Base-by-base conservation (phyloP, 2,329 filamentous ascomycete species). In the Exophiala sp. region DNA sequence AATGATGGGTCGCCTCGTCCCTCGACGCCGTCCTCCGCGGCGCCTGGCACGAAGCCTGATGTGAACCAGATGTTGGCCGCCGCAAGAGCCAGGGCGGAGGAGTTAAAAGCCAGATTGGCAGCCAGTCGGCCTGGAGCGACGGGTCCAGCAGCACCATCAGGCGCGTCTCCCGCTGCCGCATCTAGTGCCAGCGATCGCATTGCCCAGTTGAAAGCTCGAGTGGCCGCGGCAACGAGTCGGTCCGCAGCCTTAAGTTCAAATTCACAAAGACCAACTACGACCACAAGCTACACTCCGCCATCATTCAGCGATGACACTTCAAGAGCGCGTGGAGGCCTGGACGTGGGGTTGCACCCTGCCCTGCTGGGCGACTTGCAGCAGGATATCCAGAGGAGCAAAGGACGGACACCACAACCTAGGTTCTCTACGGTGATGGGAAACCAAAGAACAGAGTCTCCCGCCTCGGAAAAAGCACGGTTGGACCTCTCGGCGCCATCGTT, bases 171-270 rank as follows among this genome's bases (percentile, higher is more conserved):
- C 77, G 59, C 66, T 22, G 64, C 65, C 22, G 60, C 69, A 18
- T 79, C 63, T 76, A 81, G 61, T 61, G 75, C 40, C 72, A 80
- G 57, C 75, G 83, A 63, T 76, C 88, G 68, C 75, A 80, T 91
- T 58, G 88, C 87, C 41, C 83, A 85, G 37, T 77, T 94, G 64
- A 90, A 85, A 67, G 86, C 86, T 19, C 79, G 87, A 60, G 85
- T 93, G 10, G 85, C 85, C 41, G 86, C 86, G 43, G 86, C 86
- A 46, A 85, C 87, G 40, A 73, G 71, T 23, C 73, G 71, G 62
- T 68, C 70, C 34, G 67, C 66, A 30, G 59, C 68, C 14, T 58
- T 69, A 16, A 62, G 68, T n/a, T 63, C 68, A 16, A 62, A 68
- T n/a, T 63, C 71, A 59, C 66, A 71, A 66, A 67, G 79, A 73